These are phyloP conservation scores for Blastomyces parvus DNA, from an alignment of 2,329 filamentous ascomycete genomes.

Conservation along the genomic window DNA sequence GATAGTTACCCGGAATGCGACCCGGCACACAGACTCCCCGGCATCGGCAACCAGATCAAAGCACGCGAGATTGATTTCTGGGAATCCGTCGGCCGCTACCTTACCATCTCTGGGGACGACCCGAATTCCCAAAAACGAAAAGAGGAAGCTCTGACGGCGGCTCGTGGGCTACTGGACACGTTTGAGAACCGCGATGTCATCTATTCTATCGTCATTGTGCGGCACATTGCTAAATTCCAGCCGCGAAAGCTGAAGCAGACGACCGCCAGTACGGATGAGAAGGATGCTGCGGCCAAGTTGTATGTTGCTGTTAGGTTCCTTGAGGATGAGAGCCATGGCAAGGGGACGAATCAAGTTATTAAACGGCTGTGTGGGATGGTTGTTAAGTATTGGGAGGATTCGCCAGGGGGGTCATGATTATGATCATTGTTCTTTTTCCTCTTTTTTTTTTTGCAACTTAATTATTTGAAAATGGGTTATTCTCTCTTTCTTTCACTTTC, in stretches of 20 bases:
- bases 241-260: slow-evolving; percentile 44
- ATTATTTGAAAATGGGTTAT: background rate
- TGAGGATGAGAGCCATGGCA: slow-evolving; percentile 53
- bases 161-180: slow-evolving; percentile 64
- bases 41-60: slow-evolving; percentile 15
- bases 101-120: slow-evolving; percentile 55
- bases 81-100: slow-evolving; percentile 64
- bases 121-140: slow-evolving; percentile 47
- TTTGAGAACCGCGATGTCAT: slow-evolving; percentile 83
- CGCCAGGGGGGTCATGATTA: background rate
- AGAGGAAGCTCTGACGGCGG: slow-evolving; percentile 54
- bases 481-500: background rate
- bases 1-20: slow-evolving; percentile 14
- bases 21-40: slow-evolving; percentile 9
- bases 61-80: slow-evolving; percentile 68
- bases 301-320: slow-evolving; percentile 62
- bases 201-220: slow-evolving; percentile 75
- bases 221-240: slow-evolving; percentile 55
- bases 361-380: slow-evolving; percentile 61
- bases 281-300: slow-evolving; percentile 56
- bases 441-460: background rate
- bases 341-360: slow-evolving; percentile 66
- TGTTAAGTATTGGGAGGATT: slow-evolving; percentile 43
- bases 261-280: slow-evolving; percentile 53
- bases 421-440: background rate